Evolutionary conservation across 192 early-diverging fungal genomes (phyloP).

Genomic region (Coemansia sp.): DNA sequence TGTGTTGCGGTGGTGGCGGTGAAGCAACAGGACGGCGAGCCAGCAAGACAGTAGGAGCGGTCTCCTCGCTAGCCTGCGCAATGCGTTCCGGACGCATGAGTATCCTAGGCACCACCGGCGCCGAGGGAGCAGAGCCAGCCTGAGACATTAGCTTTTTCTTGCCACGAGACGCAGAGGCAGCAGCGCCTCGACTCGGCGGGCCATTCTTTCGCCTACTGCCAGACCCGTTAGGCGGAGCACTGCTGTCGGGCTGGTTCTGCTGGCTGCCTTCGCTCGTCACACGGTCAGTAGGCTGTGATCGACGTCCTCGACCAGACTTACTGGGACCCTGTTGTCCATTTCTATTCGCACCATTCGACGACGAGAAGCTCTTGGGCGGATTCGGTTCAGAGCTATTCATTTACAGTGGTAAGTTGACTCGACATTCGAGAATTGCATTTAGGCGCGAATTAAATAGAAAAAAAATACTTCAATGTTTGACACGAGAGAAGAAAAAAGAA

Average conservation of each 20-base stretch:
- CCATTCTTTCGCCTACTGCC: not conserved
- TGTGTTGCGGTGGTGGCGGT: not conserved
- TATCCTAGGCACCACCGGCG: conserved; percentile 22
- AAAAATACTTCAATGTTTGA: not conserved
- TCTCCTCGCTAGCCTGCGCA: not conserved
- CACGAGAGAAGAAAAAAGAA: too few relatives aligned
- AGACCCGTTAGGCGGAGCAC: not conserved
- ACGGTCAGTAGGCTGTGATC: not conserved
- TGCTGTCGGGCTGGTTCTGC: not conserved
- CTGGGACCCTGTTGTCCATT: not conserved
- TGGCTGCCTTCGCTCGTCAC: not conserved
- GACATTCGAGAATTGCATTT: conserved; percentile 5
- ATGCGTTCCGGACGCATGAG: conserved; percentile 22
- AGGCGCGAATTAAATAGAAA: not conserved
- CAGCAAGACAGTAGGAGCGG: not conserved
- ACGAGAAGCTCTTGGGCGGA: not conserved
- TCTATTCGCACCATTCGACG: not conserved
- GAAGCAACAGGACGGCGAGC: not conserved
- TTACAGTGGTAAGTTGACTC: not conserved
- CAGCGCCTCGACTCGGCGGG: not conserved
- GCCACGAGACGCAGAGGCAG: not conserved
- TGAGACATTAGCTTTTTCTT: not conserved
- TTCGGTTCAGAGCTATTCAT: conserved; percentile 5
- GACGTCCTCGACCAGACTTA: not conserved
- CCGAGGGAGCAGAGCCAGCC: not conserved